These are phyloP conservation scores for Suillus plorans DNA, from an alignment of 768 basidiomycete genomes.

Conservation along the genomic window DNA sequence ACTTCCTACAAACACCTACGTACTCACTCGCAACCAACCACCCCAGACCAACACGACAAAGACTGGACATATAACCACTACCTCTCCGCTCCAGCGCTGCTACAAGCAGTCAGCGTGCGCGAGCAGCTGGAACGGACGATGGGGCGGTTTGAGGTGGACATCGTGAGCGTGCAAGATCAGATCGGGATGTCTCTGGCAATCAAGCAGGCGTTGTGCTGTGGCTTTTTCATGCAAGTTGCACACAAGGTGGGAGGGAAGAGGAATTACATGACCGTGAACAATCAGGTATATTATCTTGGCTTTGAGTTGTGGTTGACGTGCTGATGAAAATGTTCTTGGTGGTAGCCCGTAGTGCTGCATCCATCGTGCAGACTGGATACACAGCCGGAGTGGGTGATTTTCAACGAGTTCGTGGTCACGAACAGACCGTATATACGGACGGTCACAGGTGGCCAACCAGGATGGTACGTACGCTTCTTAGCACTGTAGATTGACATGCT, in stretches of 20 bases:
- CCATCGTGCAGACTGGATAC: constrained; percentile 86
- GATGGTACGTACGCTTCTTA: constrained; percentile 62
- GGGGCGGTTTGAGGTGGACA: constrained; percentile 84
- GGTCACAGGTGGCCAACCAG: constrained; percentile 80
- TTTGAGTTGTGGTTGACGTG: neutral
- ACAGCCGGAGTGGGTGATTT: constrained; percentile 89
- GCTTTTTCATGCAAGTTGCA: constrained; percentile 98
- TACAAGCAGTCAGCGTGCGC: constrained; percentile 93
- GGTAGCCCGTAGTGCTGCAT: constrained; percentile 42
- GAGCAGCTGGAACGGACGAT: constrained; percentile 85
- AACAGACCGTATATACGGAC: constrained; percentile 88
- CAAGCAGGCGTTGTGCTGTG: constrained; percentile 81
- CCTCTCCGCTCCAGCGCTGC: constrained; percentile 76
- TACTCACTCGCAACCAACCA: neutral
- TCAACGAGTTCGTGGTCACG: constrained; percentile 94
- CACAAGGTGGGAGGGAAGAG: constrained; percentile 93
- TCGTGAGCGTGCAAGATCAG: constrained; percentile 68
- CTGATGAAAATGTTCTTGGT: neutral
- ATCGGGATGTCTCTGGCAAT: constrained; percentile 72
- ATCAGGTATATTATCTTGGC: constrained; percentile 56
- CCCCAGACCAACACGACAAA: constrained; percentile 67
- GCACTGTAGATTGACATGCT: constrained; percentile 7
- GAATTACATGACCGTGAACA: constrained; percentile 87
- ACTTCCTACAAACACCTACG: constrained; percentile 1
- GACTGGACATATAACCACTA: constrained; percentile 94